These are phyloP conservation scores for Punica granatum DNA, from an alignment of 345 rosid species.

Conservation along the genomic window DNA sequence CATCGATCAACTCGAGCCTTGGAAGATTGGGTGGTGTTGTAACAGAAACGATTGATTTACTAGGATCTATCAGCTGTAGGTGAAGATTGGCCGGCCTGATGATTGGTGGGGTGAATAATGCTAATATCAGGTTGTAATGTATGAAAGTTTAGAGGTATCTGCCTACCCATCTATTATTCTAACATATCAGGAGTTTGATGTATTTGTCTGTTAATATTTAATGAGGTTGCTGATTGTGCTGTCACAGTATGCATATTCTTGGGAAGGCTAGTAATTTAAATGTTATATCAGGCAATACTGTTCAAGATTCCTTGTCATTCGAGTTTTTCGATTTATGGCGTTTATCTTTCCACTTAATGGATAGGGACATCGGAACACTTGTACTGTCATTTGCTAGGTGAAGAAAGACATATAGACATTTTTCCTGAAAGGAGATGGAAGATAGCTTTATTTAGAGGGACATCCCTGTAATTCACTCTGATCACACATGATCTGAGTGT, in stretches of 20 bases:
- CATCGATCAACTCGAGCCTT: neutral
- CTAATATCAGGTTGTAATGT: neutral
- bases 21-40: neutral
- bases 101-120: neutral
- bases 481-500: too few species aligned
- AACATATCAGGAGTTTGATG: neutral
- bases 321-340: too few species aligned
- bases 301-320: neutral
- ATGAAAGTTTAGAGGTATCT: neutral
- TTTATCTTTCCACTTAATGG: too few species aligned
- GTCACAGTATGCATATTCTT: neutral
- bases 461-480: too few species aligned
- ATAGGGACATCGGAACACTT: too few species aligned
- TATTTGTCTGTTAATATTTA: neutral
- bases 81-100: neutral
- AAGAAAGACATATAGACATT: too few species aligned
- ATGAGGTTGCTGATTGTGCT: neutral
- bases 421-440: too few species aligned
- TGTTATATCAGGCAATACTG: neutral
- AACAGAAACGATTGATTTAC: neutral
- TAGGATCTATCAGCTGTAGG: conserved; percentile 3
- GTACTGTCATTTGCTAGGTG: too few species aligned
- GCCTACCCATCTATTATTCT: neutral
- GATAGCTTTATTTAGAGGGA: too few species aligned
- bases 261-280: neutral